Evolutionary conservation across 2,329 filamentous ascomycete genomes (phyloP), one percentile per base, ranked within the genome.

Genomic region (Monosporascus sp.): DNA sequence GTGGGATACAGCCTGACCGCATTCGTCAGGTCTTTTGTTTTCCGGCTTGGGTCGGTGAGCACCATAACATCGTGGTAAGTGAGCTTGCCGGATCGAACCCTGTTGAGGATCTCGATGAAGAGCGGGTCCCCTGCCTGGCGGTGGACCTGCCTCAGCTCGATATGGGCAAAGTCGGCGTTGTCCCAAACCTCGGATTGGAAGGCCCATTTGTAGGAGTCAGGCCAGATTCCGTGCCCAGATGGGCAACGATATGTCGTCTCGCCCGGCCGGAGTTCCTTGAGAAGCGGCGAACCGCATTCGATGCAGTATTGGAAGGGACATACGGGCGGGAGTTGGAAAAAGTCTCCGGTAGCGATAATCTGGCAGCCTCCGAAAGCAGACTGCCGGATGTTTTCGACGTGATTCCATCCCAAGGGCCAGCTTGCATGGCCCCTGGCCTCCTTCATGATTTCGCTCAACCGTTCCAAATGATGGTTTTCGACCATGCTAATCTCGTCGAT

Each of bases 401-500:
- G 11, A 5, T 35, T 2, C 31, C 31, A 35, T 35, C 31, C 31
- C 31, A 35, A 11, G 11, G 5, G 1, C 31, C 31, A 35, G 31
- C 5, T 4, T 14, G 11, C 11, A 35, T 35, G 11, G 31, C 9
- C 31, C 31, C 31, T 35, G 31, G 65, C 68, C 1, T 51, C 54
- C 53, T 79, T 78, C 68, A 76, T 73, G 3, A 81, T 60, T 3
- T 60, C 63, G 52, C 79, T 77, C 9, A 82, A 64, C 15, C 81
- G 73, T 54, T 80, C 75, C 25, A 84, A 76, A 47, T 76, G 70
- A 6, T 74, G 63, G 51, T 77, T 81, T 49, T 83, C 80, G 0
- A 86, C 72, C 84, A 87, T 87, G 56, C 78, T 83, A 53, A 88
- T 80, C 65, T 87, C 84, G 58, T 87, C 83, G 17, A 87, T 81